A percentile compares a stretch with the other conserved stretches of the same genome.
phyloP scores from a whole-genome alignment of 495 filamentous ascomycete genomes.

The Trichoderma virens region DNA sequence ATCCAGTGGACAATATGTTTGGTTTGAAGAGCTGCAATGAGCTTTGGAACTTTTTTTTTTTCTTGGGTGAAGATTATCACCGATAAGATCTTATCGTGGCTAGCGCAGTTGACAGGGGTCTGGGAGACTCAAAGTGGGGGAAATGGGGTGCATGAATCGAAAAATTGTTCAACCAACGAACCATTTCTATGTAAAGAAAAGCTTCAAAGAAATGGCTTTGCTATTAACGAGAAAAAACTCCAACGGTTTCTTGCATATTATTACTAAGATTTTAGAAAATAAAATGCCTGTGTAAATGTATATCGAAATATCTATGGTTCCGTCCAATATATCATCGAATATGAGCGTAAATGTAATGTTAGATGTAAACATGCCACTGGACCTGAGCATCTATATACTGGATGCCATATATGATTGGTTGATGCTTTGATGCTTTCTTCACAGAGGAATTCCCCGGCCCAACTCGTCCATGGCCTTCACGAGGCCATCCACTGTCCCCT shows the following conservation, averaged over 20 bases:
- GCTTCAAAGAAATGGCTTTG: no score
- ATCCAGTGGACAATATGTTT: background rate
- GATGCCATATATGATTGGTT: background rate
- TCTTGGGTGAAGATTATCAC: background rate
- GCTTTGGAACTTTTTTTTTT: slow-evolving; percentile 6
- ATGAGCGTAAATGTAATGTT: no score
- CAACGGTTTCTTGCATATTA: no score
- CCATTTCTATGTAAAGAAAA: no score
- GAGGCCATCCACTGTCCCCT: slow-evolving; percentile 67
- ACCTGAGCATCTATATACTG: background rate
- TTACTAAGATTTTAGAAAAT: no score
- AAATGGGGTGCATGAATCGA: background rate
- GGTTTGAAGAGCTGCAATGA: background rate
- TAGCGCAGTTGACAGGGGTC: background rate
- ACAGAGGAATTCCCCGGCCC: slow-evolving; percentile 37
- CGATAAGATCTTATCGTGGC: slow-evolving; percentile 6
- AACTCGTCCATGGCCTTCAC: slow-evolving; percentile 64
- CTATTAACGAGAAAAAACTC: no score
- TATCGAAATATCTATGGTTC: no score
- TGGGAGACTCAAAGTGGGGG: background rate
- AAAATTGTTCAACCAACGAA: no score
- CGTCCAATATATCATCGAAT: no score
- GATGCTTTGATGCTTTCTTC: background rate
- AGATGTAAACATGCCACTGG: background rate
- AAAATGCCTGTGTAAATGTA: no score